These are phyloP conservation scores for Trichoderma breve DNA, from an alignment of 2,329 filamentous ascomycete species.

Conservation along the genomic window DNA sequence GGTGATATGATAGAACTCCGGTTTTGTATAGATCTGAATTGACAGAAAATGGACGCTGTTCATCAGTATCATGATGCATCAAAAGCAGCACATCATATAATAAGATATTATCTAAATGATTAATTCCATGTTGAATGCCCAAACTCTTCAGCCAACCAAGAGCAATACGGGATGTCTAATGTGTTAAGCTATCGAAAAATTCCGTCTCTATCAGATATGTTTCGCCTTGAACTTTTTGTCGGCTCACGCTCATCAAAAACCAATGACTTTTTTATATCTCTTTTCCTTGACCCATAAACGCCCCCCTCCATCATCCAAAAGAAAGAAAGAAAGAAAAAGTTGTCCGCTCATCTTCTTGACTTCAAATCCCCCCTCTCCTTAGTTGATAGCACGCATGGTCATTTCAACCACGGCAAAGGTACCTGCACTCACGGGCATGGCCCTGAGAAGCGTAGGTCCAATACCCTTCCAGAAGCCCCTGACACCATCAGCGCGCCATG, in stretches of 20 bases:
- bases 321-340: not conserved
- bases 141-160: not conserved
- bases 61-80: not conserved
- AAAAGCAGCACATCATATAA: not conserved
- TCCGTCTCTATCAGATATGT: constrained; percentile 2
- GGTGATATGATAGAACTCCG: constrained; percentile 26
- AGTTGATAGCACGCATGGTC: constrained; percentile 61
- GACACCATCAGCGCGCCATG: constrained; percentile 71
- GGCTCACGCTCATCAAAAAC: not conserved
- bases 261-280: not conserved
- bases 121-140: constrained; percentile 10
- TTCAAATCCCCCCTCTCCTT: constrained; percentile 12
- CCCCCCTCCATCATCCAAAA: not conserved
- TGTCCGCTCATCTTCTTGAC: not conserved
- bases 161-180: not conserved
- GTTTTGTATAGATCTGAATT: not conserved
- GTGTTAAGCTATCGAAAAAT: not conserved
- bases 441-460: constrained; percentile 83
- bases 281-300: constrained; percentile 10
- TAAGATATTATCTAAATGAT: not conserved
- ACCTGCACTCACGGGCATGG: constrained; percentile 96
- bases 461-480: constrained; percentile 94
- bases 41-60: not conserved
- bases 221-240: not conserved
- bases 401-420: constrained; percentile 84